These are phyloP conservation scores for Chimonanthus salicifolius DNA, from an alignment of 164 flowering plant genomes.

Conservation along the genomic window DNA sequence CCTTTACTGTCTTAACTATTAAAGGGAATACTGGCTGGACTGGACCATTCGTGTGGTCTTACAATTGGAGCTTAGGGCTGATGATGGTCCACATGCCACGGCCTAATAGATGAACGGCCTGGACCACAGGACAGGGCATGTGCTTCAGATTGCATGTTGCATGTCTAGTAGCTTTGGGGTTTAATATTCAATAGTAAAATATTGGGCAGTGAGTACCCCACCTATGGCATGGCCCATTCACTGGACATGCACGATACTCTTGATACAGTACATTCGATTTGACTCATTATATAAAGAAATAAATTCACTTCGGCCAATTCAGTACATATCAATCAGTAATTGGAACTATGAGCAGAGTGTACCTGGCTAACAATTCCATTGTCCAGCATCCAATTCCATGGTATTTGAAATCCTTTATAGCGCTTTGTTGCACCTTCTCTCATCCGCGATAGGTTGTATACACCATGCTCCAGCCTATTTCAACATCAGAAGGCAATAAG, in stretches of 20 bases:
- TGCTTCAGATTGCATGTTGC: neutral
- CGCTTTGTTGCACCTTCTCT: slow-evolving; percentile 72
- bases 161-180: neutral
- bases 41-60: neutral
- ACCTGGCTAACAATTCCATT: slow-evolving; percentile 84
- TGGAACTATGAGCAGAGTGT: neutral
- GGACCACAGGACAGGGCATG: neutral
- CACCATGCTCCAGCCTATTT: slow-evolving; percentile 81
- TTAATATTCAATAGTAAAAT: neutral
- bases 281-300: too few species aligned
- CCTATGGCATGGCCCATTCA: too few species aligned
- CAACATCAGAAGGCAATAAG: neutral
- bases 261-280: too few species aligned
- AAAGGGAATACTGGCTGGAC: neutral
- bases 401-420: slow-evolving; percentile 63
- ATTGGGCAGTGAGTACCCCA: too few species aligned
- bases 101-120: neutral
- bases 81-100: neutral
- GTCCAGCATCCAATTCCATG: slow-evolving; percentile 87
- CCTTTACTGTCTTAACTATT: too few species aligned
- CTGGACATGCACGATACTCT: too few species aligned
- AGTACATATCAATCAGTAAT: too few species aligned
- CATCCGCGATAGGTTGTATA: slow-evolving; percentile 68
- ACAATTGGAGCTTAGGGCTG: neutral
- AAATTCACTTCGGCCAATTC: too few species aligned